These are phyloP conservation scores for Eucalyptus sp. DNA, from an alignment of 345 rosid genomes.

Conservation along the genomic window DNA sequence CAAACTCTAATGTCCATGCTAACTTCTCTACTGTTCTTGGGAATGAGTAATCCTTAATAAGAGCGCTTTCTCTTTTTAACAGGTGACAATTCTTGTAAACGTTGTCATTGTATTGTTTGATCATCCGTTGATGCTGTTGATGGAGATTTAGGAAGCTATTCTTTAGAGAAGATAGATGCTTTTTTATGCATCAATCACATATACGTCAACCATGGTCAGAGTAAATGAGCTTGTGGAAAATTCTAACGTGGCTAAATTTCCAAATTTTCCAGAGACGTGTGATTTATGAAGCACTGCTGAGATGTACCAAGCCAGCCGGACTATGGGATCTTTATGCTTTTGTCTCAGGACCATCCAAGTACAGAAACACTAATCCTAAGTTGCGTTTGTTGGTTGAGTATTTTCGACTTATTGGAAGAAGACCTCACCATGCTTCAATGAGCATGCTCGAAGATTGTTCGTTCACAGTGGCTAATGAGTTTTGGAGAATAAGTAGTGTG, in stretches of 20 bases:
- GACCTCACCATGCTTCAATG: slow-evolving; percentile 46
- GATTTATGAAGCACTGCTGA: slow-evolving; percentile 49
- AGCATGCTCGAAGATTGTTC: slow-evolving; percentile 58
- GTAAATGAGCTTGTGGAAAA: neutral
- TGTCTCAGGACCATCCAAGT: slow-evolving; percentile 67
- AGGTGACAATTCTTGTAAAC: neutral
- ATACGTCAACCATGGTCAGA: neutral
- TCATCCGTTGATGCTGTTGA: neutral
- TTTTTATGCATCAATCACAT: neutral
- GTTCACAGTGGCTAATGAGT: slow-evolving; percentile 58
- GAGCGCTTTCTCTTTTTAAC: neutral
- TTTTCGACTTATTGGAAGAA: slow-evolving; percentile 77
- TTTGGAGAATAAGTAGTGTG: slow-evolving; percentile 77
- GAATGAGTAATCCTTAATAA: neutral
- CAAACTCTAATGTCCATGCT: neutral
- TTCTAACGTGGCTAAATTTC: neutral
- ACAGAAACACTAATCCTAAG: slow-evolving; percentile 56
- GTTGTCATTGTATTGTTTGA: neutral
- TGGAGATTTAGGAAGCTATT: neutral
- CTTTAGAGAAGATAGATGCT: neutral
- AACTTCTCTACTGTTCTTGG: neutral
- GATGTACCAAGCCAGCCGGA: slow-evolving; percentile 52
- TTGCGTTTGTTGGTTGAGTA: slow-evolving; percentile 84
- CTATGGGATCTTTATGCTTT: slow-evolving; percentile 86
- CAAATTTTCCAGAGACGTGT: slow-evolving; percentile 54